Base-by-base conservation (phyloP, 2,329 filamentous ascomycete genomes). In the Tolypocladium tropicale region DNA sequence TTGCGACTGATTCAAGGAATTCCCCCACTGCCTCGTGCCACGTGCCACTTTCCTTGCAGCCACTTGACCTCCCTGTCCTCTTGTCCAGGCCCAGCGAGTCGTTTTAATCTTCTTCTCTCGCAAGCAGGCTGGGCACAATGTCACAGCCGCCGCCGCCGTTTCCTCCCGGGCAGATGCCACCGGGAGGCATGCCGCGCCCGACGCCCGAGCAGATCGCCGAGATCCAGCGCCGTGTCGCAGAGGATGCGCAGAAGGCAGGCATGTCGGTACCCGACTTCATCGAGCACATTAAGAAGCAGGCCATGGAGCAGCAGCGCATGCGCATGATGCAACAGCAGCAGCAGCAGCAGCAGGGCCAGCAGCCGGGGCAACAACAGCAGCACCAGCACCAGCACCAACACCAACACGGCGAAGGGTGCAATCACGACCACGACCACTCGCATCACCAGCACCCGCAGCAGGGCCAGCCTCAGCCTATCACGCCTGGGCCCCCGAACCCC, bases 221-320 rank as follows among this genome's bases (percentile, higher is more conserved):
- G 56, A 94, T 96, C 80, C 89, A 95, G 71, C 83, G 85, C 64
- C 88, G 94, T 72, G 76, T 96, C 49, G 86, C 87, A 52, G 81
- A 83, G 53, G 92, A 96, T 72, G 93, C 93, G 52, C 79, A 88
- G 66, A 91, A 88, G 74, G 83, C 86, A 60, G 92, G 92, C 69
- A 85, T 97, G 81, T 84, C 87, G 7, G 86, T 94, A 1, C 90
- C 87, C 49, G 80, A 96, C 72, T 96, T 95, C 69, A 82, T 95
- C 66, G 84, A 86, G 67, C 80, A 83, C 58, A 76, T 87, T 64
- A 83, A 82, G 70, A 76, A 74, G 63, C 80, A 84, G 65, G 77
- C 76, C 4, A 70, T 74, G 63, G 73, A 73, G 69, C 78, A 78
- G 74, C 70, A 71, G 67, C 69, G 70, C 62, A 76, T 79, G 63